A percentile compares a stretch with the other conserved stretches of the same genome.
These are phyloP conservation scores for Botrytis elliptica DNA, from an alignment of 2,329 filamentous ascomycete genomes.

Conservation along the genomic window DNA sequence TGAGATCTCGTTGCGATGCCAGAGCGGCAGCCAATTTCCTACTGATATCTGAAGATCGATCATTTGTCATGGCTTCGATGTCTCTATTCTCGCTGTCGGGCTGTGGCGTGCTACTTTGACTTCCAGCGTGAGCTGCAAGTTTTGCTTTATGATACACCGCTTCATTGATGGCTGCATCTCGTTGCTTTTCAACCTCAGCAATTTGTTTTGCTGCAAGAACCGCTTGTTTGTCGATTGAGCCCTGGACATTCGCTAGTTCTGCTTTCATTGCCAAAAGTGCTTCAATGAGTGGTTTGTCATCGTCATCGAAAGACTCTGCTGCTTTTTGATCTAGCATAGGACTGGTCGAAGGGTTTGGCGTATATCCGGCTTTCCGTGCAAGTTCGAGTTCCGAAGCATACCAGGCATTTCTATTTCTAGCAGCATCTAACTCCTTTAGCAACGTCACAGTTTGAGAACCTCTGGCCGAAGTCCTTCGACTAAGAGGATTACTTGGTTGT, in stretches of 20 bases:
- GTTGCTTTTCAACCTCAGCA: constrained; percentile 89
- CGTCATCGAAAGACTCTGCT: constrained; percentile 80
- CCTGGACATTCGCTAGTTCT: constrained; percentile 86
- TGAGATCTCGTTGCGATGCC: constrained; percentile 76
- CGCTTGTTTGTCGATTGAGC: constrained; percentile 84
- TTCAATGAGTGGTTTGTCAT: constrained; percentile 88
- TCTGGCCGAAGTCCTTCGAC: constrained; percentile 58
- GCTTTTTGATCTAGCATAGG: constrained; percentile 73
- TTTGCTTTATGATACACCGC: constrained; percentile 94
- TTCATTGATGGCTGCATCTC: constrained; percentile 91
- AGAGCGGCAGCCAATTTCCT: constrained; percentile 81
- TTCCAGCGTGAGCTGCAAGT: constrained; percentile 76
- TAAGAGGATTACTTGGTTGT: constrained; percentile 58
- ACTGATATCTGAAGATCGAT: constrained; percentile 72
- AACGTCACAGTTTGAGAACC: constrained; percentile 65
- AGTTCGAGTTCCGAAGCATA: constrained; percentile 93
- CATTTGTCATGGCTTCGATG: constrained; percentile 56
- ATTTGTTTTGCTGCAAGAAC: constrained; percentile 83
- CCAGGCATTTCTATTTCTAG: constrained; percentile 90
- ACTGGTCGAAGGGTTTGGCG: constrained; percentile 66
- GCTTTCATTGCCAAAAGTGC: constrained; percentile 87
- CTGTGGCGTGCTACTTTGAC: constrained; percentile 59
- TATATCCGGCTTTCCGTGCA: constrained; percentile 86
- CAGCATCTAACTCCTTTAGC: constrained; percentile 80
- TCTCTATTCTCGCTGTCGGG: constrained; percentile 57